Evolutionary conservation across 768 basidiomycete species (phyloP), one percentile per base, ranked within the genome.

Genomic region (Mycena capillaripes): DNA sequence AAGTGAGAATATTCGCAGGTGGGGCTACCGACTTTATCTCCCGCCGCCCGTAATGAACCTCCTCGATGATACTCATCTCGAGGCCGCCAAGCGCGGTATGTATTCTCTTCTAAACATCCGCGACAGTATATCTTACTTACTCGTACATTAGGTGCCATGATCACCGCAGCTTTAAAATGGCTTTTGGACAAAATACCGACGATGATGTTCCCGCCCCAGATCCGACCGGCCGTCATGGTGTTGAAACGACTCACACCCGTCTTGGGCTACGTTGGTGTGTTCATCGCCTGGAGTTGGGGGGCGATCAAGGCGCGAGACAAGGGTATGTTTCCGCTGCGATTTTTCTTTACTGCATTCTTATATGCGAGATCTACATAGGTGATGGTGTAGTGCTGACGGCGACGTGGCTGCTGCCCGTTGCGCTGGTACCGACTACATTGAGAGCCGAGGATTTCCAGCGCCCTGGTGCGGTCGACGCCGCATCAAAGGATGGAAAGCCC

Each of bases 331-430:
- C 64, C 68, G 14, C 38, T 73, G 29, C 25, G 17, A 42, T 55
- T 40, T 68, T 63, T 52, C 16, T 66, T 62, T 38, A 32, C n/a
- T 12, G 14, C 4, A 11, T 19, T 1, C 48, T 63, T 4, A 63
- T 25, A 38, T 16, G 36, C 12, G 23, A 5, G 14, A 68, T 65
- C 63, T 70, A n/a, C n/a, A n/a, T n/a, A 93, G 94, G 94, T 0
- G 84, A 93, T 72, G 95, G 95, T 2, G 92, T 95, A n/a, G 90
- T 93, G 56, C 80, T 96, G 71, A 93, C 91, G 11, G 95, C 95
- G 36, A 94, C 94, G 17, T 96, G 95, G 95, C 80, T 95, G 52
- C 82, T 95, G 23, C 93, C 94, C 21, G 88, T 95, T 32, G 89
- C 92, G 7, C 83, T 95, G 62, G 86, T 96, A 36, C 94, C 95